These are phyloP conservation scores for Salvia sclarea DNA, from an alignment of 305 asterid genomes.

Conservation along the genomic window DNA sequence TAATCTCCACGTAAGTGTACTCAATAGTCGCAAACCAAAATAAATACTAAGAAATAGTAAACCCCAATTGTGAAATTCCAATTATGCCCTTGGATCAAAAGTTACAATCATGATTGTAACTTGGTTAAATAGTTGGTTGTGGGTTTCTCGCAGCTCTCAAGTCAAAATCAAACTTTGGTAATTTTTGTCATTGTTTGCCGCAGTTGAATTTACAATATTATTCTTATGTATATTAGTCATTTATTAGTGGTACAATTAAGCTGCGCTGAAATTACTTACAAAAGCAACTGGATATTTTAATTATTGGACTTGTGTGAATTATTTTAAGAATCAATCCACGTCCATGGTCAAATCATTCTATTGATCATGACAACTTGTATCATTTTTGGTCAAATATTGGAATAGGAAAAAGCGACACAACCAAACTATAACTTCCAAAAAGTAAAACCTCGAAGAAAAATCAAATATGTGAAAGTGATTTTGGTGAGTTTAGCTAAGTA, in stretches of 20 bases:
- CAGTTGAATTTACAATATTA: constrained; percentile 6
- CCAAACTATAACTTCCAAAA: neutral
- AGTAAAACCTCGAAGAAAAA: neutral
- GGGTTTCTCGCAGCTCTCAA: constrained; percentile 16
- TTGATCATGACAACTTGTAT: neutral
- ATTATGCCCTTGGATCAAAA: neutral
- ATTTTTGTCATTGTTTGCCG: constrained; percentile 15
- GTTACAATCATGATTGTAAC: neutral
- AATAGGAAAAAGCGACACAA: neutral
- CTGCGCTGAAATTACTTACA: neutral
- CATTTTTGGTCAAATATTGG: constrained; percentile 27
- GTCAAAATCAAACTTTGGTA: constrained; percentile 33
- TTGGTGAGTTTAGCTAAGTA: neutral
- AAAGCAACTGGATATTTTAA: neutral
- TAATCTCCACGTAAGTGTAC: no score
- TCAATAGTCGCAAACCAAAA: no score
- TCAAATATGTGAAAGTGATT: neutral
- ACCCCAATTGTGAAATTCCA: neutral
- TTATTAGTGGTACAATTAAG: constrained; percentile 22
- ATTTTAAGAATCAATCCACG: constrained; percentile 8
- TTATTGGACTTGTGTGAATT: neutral
- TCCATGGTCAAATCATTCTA: constrained; percentile 27
- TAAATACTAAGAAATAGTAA: neutral
- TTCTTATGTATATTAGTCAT: neutral
- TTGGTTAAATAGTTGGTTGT: constrained; percentile 14